phyloP scores from a whole-genome alignment of 805 yeast species.

The Candida adriatica region DNA sequence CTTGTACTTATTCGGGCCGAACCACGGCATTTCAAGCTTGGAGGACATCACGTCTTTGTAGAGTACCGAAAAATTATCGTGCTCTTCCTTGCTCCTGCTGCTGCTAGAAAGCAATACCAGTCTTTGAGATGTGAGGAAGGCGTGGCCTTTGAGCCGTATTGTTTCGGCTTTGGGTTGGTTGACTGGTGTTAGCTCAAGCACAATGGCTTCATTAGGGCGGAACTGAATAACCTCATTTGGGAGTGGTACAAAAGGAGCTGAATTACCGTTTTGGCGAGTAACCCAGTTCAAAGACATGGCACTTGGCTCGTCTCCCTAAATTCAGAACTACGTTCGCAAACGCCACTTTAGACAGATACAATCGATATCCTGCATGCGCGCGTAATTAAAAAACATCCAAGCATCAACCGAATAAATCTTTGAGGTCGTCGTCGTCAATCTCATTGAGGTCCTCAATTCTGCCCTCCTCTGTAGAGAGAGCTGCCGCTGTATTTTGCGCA shows the following conservation, averaged over 20 bases:
- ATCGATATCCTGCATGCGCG: too few relatives aligned
- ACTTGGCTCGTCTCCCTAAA: not conserved
- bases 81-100: not conserved
- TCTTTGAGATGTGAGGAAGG: conserved; percentile 36
- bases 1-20: conserved; percentile 46
- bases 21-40: conserved; percentile 42
- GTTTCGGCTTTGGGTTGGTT: conserved; percentile 20
- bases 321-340: too few relatives aligned
- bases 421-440: conserved; percentile 25
- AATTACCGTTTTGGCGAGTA: conserved; percentile 10
- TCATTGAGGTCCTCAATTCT: conserved; percentile 2
- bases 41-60: conserved; percentile 27
- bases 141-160: conserved; percentile 26
- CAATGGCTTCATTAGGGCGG: conserved; percentile 12
- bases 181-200: conserved; percentile 12
- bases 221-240: conserved; percentile 19
- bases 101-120: conserved; percentile 27
- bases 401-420: conserved; percentile 23
- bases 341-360: too few relatives aligned
- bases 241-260: conserved; percentile 21
- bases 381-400: too few relatives aligned
- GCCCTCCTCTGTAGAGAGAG: not conserved
- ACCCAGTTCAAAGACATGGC: conserved; percentile 28
- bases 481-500: conserved; percentile 1
- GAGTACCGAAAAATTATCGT: conserved; percentile 33